Evolutionary conservation across 2,329 filamentous ascomycete species (phyloP).

Genomic region (Mollisia scopiformis): DNA sequence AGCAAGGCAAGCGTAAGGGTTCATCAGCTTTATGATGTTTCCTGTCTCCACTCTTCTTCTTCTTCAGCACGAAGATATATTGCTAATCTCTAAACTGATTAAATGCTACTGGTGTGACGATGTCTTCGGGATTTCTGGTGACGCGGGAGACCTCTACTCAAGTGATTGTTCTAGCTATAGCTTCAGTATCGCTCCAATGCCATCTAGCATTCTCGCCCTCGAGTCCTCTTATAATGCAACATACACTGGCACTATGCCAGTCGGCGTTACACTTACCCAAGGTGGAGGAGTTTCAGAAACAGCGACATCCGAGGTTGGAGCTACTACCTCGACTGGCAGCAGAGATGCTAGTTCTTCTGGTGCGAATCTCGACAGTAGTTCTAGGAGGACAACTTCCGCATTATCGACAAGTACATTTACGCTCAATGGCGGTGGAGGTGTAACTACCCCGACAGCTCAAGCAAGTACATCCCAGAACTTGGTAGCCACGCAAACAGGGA

Average conservation of each 20-base stretch:
- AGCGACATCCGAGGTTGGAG: neutral
- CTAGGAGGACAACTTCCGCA: neutral
- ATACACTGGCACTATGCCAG: conserved; percentile 9
- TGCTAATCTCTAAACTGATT: neutral
- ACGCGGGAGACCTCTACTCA: neutral
- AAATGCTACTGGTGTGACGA: conserved; percentile 18
- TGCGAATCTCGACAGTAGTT: neutral
- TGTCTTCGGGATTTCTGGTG: conserved; percentile 6
- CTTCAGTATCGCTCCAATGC: conserved; percentile 14
- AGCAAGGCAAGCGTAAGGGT: conserved; percentile 11
- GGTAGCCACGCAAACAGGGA: neutral
- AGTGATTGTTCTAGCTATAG: conserved; percentile 2
- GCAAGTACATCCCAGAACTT: neutral
- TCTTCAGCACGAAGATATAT: too few species aligned
- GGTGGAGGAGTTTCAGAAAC: neutral
- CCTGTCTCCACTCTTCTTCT: too few species aligned
- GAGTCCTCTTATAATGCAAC: conserved; percentile 13
- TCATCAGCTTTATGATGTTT: too few species aligned
- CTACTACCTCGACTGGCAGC: too few species aligned
- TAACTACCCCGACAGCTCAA: neutral
- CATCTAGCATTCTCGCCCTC: neutral
- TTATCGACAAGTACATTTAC: neutral
- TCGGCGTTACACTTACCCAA: neutral
- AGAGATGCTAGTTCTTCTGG: too few species aligned
- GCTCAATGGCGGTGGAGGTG: neutral